Percentiles rank a stretch among this genome's conserved stretches.
phyloP scores from a whole-genome alignment of 345 rosid genomes.

The Raphanus sativus region DNA sequence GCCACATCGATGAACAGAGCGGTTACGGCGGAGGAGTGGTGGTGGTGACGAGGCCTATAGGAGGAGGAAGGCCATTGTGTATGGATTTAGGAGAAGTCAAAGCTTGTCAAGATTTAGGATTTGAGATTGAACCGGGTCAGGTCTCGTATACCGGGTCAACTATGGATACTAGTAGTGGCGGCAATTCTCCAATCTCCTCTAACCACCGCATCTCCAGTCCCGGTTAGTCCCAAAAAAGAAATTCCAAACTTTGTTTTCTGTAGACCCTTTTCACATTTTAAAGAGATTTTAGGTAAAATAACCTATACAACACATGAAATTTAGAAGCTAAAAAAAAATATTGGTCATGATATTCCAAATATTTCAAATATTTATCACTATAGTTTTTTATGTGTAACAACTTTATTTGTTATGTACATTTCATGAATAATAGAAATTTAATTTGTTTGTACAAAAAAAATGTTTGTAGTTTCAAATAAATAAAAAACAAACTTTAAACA shows the following conservation, averaged over 20 bases:
- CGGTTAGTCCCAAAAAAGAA: conserved; percentile 45
- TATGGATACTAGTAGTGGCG: conserved; percentile 78
- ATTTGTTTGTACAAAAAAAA: not conserved
- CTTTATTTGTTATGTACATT: not conserved
- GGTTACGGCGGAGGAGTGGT: conserved; percentile 54
- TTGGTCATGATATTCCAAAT: not conserved
- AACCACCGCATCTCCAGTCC: conserved; percentile 92
- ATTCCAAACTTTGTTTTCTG: not conserved
- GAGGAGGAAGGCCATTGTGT: conserved; percentile 76
- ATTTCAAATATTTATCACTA: not conserved
- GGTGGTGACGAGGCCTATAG: conserved; percentile 85
- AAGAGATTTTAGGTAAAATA: not conserved
- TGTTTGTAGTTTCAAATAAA: not conserved
- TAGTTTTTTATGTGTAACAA: not conserved
- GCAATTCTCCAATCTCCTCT: conserved; percentile 84
- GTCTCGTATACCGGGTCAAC: conserved; percentile 50
- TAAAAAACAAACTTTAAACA: not conserved
- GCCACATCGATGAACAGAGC: conserved; percentile 25
- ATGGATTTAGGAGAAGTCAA: conserved; percentile 91
- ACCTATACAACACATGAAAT: not conserved
- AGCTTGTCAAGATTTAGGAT: conserved; percentile 89
- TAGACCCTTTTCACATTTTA: not conserved
- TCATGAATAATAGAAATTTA: not conserved
- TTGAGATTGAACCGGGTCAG: conserved; percentile 69
- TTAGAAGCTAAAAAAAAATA: not conserved